Percentiles rank a stretch among this genome's conserved stretches.
Evolutionary conservation across 768 basidiomycete genomes (phyloP).

Genomic region (Boletus pseudo-olivaceus): DNA sequence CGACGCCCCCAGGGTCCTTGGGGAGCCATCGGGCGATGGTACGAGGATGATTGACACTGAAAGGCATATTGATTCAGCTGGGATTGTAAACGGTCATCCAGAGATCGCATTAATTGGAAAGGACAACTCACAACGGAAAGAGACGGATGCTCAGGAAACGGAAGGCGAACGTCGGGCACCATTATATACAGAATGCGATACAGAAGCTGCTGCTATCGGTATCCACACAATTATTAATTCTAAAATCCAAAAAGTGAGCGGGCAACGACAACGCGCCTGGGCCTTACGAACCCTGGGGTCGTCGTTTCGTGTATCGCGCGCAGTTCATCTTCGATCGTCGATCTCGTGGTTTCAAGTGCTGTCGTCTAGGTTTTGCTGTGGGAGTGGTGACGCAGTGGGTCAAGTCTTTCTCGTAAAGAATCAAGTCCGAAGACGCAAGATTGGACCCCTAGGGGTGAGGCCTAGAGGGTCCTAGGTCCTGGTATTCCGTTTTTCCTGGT

Average conservation of each 20-base stretch:
- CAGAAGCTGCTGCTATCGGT: too few species aligned
- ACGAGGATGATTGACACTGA: slow-evolving; percentile 17
- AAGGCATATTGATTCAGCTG: slow-evolving; percentile 13
- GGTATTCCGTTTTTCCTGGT: too few species aligned
- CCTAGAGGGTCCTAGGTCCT: too few species aligned
- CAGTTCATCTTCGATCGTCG: background rate
- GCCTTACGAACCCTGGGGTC: background rate
- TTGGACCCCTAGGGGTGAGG: too few species aligned
- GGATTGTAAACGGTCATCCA: background rate
- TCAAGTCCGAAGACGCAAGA: background rate
- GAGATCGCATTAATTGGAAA: background rate
- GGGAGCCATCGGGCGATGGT: slow-evolving; percentile 20
- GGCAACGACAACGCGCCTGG: background rate
- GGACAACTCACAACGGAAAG: slow-evolving; percentile 1
- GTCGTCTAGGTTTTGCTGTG: background rate
- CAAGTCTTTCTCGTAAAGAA: too few species aligned
- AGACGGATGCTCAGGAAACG: background rate
- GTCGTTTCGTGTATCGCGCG: background rate
- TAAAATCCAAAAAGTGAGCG: background rate
- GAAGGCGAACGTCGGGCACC: background rate
- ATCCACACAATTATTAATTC: background rate
- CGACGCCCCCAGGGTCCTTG: slow-evolving; percentile 1
- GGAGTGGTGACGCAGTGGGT: too few species aligned
- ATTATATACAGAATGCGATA: background rate
- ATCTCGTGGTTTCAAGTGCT: background rate